Evolutionary conservation across 345 rosid species (phyloP).

Genomic region (Balakata baccata): DNA sequence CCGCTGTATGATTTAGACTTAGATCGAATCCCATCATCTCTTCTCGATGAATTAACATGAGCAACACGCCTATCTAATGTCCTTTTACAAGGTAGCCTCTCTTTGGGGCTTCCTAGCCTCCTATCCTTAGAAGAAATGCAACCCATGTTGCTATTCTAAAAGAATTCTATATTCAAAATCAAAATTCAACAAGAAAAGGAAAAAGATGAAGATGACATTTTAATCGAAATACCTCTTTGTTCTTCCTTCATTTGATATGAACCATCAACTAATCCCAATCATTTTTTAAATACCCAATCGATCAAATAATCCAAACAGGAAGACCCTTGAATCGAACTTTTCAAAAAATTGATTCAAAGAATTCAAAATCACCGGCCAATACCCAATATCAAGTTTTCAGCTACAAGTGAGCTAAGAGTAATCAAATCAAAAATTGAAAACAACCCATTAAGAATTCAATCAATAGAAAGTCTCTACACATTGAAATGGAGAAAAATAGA

Average conservation of each 20-base stretch:
- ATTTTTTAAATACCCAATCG: conserved; percentile 23
- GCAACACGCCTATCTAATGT: conserved; percentile 54
- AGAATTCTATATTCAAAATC: conserved; percentile 12
- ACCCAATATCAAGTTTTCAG: conserved; percentile 21
- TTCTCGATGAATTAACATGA: conserved; percentile 53
- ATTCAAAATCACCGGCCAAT: conserved; percentile 26
- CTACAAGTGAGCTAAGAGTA: conserved; percentile 3
- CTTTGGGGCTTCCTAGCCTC: conserved; percentile 43
- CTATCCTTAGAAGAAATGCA: conserved; percentile 66
- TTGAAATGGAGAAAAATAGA: neutral
- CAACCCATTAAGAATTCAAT: conserved; percentile 7
- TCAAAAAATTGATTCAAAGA: neutral
- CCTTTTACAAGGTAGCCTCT: conserved; percentile 45
- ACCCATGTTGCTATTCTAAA: conserved; percentile 49
- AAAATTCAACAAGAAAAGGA: conserved; percentile 23
- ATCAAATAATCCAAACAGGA: conserved; percentile 24
- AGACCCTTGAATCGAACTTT: neutral
- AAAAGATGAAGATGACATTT: neutral
- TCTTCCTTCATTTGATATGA: neutral
- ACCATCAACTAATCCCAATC: conserved; percentile 4
- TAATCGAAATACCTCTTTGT: neutral
- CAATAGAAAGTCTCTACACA: neutral
- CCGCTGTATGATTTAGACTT: conserved; percentile 39
- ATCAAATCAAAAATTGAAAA: neutral
- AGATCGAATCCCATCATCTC: conserved; percentile 48